A percentile compares a stretch with the other conserved stretches of the same genome.
Conservation (phyloP, 1,139 yeast species). For the Arxiozyma heterogenica region DNA sequence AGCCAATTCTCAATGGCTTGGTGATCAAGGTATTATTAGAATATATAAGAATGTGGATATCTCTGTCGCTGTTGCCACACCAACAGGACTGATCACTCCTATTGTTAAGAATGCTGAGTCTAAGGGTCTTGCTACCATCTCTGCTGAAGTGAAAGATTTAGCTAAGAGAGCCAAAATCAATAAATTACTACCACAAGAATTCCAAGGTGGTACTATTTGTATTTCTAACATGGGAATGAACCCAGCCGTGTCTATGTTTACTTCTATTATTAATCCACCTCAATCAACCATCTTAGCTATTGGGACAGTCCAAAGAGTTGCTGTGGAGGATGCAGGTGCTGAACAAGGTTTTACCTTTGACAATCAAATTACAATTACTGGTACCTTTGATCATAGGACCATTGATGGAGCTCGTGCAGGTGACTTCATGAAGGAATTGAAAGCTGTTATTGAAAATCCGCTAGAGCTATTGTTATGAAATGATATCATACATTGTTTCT, state of each 20-base stretch:
- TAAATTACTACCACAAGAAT: constrained; percentile 89
- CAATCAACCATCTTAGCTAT: constrained; percentile 90
- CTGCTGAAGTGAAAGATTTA: constrained; percentile 77
- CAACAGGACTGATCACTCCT: constrained; percentile 94
- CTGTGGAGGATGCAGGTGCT: constrained; percentile 84
- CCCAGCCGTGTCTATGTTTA: constrained; percentile 82
- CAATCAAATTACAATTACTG: constrained; percentile 83
- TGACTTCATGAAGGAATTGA: constrained; percentile 89
- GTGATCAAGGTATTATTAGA: constrained; percentile 80
- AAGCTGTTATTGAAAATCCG: constrained; percentile 90
- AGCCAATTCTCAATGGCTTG: constrained; percentile 91
- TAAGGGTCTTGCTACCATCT: constrained; percentile 77
- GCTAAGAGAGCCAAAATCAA: constrained; percentile 95
- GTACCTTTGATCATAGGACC: constrained; percentile 95
- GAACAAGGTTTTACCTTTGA: constrained; percentile 90
- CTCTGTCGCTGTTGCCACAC: constrained; percentile 97
- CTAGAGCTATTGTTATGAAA: constrained; percentile 74
- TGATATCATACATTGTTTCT: background rate
- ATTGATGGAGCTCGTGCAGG: constrained; percentile 98
- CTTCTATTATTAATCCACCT: constrained; percentile 97
- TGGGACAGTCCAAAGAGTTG: constrained; percentile 87
- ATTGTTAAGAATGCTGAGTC: constrained; percentile 80
- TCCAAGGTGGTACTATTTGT: constrained; percentile 98
- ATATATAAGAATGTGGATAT: constrained; percentile 88
- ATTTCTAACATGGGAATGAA: constrained; percentile 99